Percentiles rank a stretch among this genome's conserved stretches.
phyloP scores from a whole-genome alignment of 345 rosid genomes.

The Atalantia buxifolia region DNA sequence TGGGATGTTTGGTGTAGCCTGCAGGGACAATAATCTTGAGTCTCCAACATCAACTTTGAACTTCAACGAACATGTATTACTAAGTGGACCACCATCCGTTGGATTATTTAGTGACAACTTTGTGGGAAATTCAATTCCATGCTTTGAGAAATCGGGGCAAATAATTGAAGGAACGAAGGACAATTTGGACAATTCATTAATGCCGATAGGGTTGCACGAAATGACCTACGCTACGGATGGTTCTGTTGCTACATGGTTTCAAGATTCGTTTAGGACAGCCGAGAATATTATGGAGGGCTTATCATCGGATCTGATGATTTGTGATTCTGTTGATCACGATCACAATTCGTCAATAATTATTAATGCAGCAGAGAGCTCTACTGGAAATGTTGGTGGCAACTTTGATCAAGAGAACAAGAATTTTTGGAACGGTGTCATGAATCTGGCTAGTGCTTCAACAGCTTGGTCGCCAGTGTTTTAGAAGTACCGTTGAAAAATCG shows the following conservation, averaged over 20 bases:
- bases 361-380: conserved; percentile 3
- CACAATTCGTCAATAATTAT: background rate
- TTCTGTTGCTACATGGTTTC: conserved; percentile 16
- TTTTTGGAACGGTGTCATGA: conserved; percentile 37
- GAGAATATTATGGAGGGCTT: conserved; percentile 21
- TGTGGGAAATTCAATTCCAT: background rate
- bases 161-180: background rate
- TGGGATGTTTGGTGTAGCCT: conserved; percentile 22
- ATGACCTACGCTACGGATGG: background rate
- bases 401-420: conserved; percentile 28
- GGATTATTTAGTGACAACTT: conserved; percentile 15
- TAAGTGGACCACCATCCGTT: background rate
- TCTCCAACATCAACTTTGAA: conserved; percentile 34
- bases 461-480: conserved; percentile 22
- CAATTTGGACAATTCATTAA: background rate
- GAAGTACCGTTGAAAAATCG: too few species aligned
- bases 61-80: conserved; percentile 14
- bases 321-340: conserved; percentile 7
- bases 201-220: conserved; percentile 9
- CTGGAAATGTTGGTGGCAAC: conserved; percentile 8
- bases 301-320: conserved; percentile 15
- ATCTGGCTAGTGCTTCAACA: conserved; percentile 25
- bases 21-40: conserved; percentile 16
- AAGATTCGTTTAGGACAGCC: conserved; percentile 17
- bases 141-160: conserved; percentile 5